phyloP scores from a whole-genome alignment of 306 rosid genomes.

The Nissolia schottii region DNA sequence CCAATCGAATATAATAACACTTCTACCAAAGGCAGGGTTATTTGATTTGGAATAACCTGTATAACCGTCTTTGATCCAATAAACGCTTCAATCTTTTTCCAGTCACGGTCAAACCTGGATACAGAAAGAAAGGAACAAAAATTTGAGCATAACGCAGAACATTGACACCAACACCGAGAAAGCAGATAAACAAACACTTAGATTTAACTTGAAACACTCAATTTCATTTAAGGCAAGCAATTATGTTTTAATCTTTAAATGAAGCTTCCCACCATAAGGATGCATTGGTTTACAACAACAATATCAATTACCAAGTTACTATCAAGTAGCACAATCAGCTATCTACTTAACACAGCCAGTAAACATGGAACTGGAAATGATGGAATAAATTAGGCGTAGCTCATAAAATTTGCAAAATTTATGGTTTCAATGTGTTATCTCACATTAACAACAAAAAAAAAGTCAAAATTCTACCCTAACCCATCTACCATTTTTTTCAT shows the following conservation, averaged over 20 bases:
- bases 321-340: neutral
- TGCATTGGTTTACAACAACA: neutral
- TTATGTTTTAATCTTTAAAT: neutral
- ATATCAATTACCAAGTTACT: neutral
- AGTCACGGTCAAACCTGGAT: slow-evolving; percentile 79
- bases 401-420: neutral
- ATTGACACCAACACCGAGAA: neutral
- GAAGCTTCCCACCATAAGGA: neutral
- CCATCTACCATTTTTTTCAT: neutral
- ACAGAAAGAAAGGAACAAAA: neutral
- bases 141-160: neutral
- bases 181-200: neutral
- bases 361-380: too few species aligned
- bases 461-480: neutral
- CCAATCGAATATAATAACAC: neutral
- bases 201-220: neutral
- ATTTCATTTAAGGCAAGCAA: neutral
- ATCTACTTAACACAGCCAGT: neutral
- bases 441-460: neutral
- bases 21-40: neutral
- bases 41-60: slow-evolving; percentile 46
- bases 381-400: neutral
- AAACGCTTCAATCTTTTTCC: slow-evolving; percentile 92
- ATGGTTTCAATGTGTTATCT: too few species aligned
- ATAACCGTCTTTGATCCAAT: slow-evolving; percentile 79